Percentiles rank a stretch among this genome's conserved stretches.
These are phyloP conservation scores for Termitomyces sp. DNA, from an alignment of 768 basidiomycete genomes.

Conservation along the genomic window DNA sequence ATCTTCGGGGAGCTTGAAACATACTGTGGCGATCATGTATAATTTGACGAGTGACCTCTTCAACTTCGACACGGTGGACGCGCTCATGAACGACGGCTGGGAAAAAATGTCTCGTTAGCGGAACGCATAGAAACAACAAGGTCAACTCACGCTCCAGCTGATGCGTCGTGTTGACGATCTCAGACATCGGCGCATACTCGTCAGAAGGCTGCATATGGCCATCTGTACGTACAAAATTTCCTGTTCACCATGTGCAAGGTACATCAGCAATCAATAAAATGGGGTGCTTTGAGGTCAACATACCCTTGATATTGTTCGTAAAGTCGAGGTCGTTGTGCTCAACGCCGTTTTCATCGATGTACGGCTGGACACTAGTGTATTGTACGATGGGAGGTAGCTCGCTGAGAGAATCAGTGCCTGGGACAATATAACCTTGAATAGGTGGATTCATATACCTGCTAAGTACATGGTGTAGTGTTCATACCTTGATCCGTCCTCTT, in stretches of 20 bases:
- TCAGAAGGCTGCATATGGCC: conserved; percentile 1
- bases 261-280: neutral
- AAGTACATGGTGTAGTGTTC: neutral
- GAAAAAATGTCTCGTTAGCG: neutral
- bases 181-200: conserved; percentile 3
- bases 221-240: neutral
- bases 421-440: neutral
- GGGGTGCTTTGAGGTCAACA: neutral
- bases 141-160: conserved; percentile 4
- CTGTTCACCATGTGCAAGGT: neutral
- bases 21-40: conserved; percentile 33
- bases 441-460: neutral
- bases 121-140: neutral
- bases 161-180: conserved; percentile 5
- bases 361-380: neutral
- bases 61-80: conserved; percentile 26
- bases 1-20: neutral
- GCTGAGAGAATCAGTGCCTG: neutral
- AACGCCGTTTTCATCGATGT: neutral
- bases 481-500: neutral
- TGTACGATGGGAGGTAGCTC: neutral
- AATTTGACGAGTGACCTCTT: conserved; percentile 28
- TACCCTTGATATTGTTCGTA: neutral
- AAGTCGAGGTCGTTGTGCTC: neutral
- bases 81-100: conserved; percentile 27